Evolutionary conservation across 1,139 yeast genomes (phyloP), one percentile per base, ranked within the genome.

Genomic region (Blastobotrys indianensis): DNA sequence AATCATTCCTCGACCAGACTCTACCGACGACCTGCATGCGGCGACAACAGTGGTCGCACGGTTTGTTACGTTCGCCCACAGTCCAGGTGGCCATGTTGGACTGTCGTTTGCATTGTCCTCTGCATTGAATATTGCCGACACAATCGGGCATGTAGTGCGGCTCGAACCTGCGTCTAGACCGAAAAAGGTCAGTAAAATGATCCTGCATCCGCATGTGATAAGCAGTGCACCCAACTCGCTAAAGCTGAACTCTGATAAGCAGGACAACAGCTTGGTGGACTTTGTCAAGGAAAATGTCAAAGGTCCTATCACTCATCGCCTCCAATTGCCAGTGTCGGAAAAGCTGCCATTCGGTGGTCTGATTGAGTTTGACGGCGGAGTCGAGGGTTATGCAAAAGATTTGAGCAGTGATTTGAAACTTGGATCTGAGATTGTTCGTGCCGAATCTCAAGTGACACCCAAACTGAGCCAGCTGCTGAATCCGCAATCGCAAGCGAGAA

Each of bases 321-420:
- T 54, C 44, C 56, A 56, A 28, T 41, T 62, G 1, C 88, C 92
- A 0, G 67, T 69, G 0, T 68, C 73, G 0, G 64, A 63, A 1
- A 41, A 73, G 1, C 64, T 84, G 23, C 83, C 85, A 0, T 54
- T 69, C 37, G 95, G 95, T 7, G 94, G 84, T 0, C 54, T 80
- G 5, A 50, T 85, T 12, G 77, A 72, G 44, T 72, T 82, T 53
- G 77, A 75, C 52, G 39, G 28, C 9, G 29, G 11, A 3, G 69
- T 72, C 29, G 75, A 71, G 28, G 59, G 67, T 2, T 80, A 84
- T 82, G 57, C 73, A 10, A 59, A 67, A 42, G 53, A 52, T 13
- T 47, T 45, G 12, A 32, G 48, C 67, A 74, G 3, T 29, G 25
- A 20, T 7, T 47, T 80, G 35, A 82, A 74, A 48, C 41, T 79